These are phyloP conservation scores for Chaetomium fimeti DNA, from an alignment of 495 filamentous ascomycete species.

Conservation along the genomic window DNA sequence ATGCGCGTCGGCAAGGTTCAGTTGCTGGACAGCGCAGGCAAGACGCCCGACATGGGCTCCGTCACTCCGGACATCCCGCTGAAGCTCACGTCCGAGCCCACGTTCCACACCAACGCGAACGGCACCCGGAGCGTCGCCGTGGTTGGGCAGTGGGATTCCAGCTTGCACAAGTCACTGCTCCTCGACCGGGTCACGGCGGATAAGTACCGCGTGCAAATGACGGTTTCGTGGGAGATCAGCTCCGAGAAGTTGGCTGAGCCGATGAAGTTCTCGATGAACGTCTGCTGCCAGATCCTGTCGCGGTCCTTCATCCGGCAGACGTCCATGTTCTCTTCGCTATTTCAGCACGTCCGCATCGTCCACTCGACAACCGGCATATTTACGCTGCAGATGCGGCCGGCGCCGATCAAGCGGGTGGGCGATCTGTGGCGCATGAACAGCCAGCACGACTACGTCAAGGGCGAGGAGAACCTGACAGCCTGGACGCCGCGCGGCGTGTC, in stretches of 20 bases:
- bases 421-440: conserved; percentile 98
- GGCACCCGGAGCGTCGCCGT: conserved; percentile 87
- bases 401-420: conserved; percentile 82
- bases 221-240: conserved; percentile 75
- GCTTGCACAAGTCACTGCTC: conserved; percentile 81
- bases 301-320: conserved; percentile 80
- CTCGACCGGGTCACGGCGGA: conserved; percentile 88
- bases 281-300: conserved; percentile 78
- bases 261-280: conserved; percentile 77
- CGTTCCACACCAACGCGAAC: conserved; percentile 77
- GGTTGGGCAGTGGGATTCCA: conserved; percentile 93
- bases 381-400: conserved; percentile 77
- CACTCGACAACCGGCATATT: conserved; percentile 85
- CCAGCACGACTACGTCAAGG: conserved; percentile 88
- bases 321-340: conserved; percentile 83
- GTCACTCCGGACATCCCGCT: conserved; percentile 71
- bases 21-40: conserved; percentile 79
- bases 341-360: conserved; percentile 78
- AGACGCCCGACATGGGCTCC: conserved; percentile 73
- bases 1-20: conserved; percentile 76
- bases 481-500: conserved; percentile 91
- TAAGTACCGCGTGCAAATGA: conserved; percentile 86
- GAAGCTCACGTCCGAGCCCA: conserved; percentile 70
- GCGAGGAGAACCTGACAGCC: conserved; percentile 76
- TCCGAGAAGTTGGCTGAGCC: conserved; percentile 76